phyloP scores from a whole-genome alignment of 2,329 filamentous ascomycete genomes.

The Trichoderma sp. region DNA sequence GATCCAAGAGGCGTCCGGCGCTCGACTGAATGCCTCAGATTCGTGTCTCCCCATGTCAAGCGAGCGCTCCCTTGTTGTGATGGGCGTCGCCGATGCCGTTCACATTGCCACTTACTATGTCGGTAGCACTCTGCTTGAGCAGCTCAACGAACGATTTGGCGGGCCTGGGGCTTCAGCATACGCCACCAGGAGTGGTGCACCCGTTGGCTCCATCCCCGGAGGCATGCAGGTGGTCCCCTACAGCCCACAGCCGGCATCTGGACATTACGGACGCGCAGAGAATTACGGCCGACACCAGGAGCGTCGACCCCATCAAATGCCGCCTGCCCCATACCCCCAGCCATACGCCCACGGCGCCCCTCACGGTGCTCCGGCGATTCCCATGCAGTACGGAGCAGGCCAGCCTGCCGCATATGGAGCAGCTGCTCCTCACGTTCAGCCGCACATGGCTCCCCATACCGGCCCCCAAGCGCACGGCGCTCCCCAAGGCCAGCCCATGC shows the following conservation, averaged over 20 bases:
- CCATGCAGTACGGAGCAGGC: slow-evolving; percentile 73
- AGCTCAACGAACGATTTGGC: slow-evolving; percentile 94
- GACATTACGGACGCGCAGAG: slow-evolving; percentile 89
- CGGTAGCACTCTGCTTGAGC: slow-evolving; percentile 94
- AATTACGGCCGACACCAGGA: slow-evolving; percentile 76
- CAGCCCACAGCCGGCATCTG: slow-evolving; percentile 86
- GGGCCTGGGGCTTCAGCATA: slow-evolving; percentile 97
- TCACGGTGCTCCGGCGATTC: slow-evolving; percentile 63
- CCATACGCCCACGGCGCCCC: slow-evolving; percentile 66
- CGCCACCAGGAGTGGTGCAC: slow-evolving; percentile 89
- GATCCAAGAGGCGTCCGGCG: slow-evolving; percentile 96
- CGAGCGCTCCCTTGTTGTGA: slow-evolving; percentile 95
- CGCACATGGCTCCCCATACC: slow-evolving; percentile 65
- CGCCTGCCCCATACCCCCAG: slow-evolving; percentile 71
- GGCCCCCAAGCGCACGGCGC: slow-evolving; percentile 60
- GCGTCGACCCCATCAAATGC: slow-evolving; percentile 71
- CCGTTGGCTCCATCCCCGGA: slow-evolving; percentile 89
- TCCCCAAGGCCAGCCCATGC: slow-evolving; percentile 75
- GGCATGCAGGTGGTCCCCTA: slow-evolving; percentile 99
- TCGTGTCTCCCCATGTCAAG: slow-evolving; percentile 91
- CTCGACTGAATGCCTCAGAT: slow-evolving; percentile 94
- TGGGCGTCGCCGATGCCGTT: slow-evolving; percentile 96
- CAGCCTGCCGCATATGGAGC: slow-evolving; percentile 77
- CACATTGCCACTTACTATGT: slow-evolving; percentile 99
- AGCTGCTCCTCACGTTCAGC: slow-evolving; percentile 74